Evolutionary conservation across 192 early-diverging fungal species (phyloP).

Genomic region (Radiomyces spectabilis): DNA sequence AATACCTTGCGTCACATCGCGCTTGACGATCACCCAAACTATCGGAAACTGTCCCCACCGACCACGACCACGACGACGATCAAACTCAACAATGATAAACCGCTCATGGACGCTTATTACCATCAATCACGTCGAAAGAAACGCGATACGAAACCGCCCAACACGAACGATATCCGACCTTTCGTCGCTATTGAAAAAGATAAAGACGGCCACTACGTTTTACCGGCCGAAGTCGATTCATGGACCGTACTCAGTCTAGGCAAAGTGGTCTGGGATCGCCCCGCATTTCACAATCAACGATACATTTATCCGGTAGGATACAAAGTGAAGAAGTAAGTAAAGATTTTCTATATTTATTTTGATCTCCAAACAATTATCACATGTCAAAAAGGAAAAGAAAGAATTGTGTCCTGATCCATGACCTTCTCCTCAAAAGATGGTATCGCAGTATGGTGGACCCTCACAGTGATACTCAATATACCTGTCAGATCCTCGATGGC

Average conservation of each 20-base stretch:
- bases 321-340: slow-evolving; percentile 43
- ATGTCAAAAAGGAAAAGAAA: background rate
- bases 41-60: too few relatives aligned
- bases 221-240: slow-evolving; percentile 76
- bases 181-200: slow-evolving; percentile 37
- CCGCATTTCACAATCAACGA: slow-evolving; percentile 78
- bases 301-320: slow-evolving; percentile 94
- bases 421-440: slow-evolving; percentile 24
- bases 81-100: too few relatives aligned
- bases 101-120: slow-evolving; percentile 1
- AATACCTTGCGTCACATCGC: too few relatives aligned
- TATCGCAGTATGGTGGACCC: slow-evolving; percentile 55
- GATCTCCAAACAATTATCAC: too few relatives aligned
- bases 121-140: slow-evolving; percentile 22
- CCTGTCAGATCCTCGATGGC: slow-evolving; percentile 76
- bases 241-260: slow-evolving; percentile 69
- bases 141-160: slow-evolving; percentile 29
- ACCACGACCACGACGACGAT: too few relatives aligned
- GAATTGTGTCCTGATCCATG: background rate
- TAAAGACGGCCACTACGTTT: slow-evolving; percentile 57
- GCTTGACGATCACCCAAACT: too few relatives aligned
- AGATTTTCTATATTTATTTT: background rate
- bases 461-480: slow-evolving; percentile 48
- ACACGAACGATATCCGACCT: slow-evolving; percentile 22
- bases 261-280: slow-evolving; percentile 63